Percentiles rank a stretch among this genome's conserved stretches.
phyloP scores from a whole-genome alignment of 2,329 filamentous ascomycete species.

The Macrophomina phaseolina region DNA sequence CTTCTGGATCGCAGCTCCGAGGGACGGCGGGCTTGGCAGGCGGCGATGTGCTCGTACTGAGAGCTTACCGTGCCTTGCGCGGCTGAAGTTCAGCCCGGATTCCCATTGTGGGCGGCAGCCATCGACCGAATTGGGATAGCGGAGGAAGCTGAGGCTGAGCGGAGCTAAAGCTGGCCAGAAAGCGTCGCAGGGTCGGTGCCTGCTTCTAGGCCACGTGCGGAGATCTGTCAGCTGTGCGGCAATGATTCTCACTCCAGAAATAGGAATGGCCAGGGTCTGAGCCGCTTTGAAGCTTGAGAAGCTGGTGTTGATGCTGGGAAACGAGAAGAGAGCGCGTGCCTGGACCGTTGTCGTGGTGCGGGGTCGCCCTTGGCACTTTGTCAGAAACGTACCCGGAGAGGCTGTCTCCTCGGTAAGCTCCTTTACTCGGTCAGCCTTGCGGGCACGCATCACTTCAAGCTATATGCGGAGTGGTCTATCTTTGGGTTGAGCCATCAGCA shows the following conservation, averaged over 20 bases:
- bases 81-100: constrained; percentile 7
- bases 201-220: constrained; percentile 2
- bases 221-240: background rate
- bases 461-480: background rate
- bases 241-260: background rate
- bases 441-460: background rate
- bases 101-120: constrained; percentile 1
- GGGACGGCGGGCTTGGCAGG: constrained; percentile 11
- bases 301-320: background rate
- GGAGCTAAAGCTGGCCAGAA: background rate
- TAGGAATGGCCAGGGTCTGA: background rate
- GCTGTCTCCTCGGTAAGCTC: background rate
- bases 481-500: background rate
- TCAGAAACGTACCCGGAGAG: constrained; percentile 4
- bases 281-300: background rate
- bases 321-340: background rate
- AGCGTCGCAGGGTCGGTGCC: background rate
- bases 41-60: background rate
- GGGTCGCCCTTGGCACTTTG: background rate
- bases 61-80: constrained; percentile 5
- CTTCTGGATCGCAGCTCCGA: background rate
- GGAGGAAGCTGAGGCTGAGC: background rate
- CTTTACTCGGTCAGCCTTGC: background rate
- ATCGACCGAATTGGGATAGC: background rate
- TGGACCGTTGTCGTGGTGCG: background rate